Conservation (phyloP, 164 flowering plant genomes). For the Umbellularia californica region DNA sequence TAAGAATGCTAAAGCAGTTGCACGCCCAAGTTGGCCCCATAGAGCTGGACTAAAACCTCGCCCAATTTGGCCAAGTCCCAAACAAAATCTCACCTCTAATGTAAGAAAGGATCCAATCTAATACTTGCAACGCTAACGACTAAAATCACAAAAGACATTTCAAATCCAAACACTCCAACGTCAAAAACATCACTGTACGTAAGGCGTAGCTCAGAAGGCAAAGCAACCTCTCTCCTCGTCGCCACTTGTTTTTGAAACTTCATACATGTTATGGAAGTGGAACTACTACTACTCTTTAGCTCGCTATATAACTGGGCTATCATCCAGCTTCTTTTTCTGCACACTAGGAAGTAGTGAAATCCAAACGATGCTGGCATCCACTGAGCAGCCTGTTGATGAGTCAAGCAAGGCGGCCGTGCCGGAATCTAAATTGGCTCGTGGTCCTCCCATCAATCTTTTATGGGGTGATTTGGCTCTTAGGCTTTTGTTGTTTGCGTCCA, state of each 20-base stretch:
- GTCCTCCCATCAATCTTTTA: background rate
- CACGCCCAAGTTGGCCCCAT: no score
- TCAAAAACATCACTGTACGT: no score
- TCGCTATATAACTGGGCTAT: background rate
- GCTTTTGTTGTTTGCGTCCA: slow-evolving; percentile 15
- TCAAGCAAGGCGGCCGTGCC: background rate
- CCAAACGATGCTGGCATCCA: background rate
- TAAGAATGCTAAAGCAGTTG: no score
- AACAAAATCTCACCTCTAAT: no score
- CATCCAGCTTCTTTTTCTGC: background rate
- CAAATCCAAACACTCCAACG: no score
- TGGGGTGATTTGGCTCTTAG: slow-evolving; percentile 9
- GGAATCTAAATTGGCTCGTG: background rate
- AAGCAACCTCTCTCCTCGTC: background rate
- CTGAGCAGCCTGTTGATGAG: background rate
- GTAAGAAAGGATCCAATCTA: no score
- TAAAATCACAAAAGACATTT: no score
- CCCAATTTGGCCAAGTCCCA: no score
- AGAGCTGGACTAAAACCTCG: no score
- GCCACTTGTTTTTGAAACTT: background rate
- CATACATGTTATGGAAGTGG: background rate
- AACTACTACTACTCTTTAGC: no score
- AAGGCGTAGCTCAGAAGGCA: no score
- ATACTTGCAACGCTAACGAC: no score
- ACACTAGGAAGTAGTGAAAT: background rate